Evolutionary conservation across 1,139 yeast genomes (phyloP), one percentile per base, ranked within the genome.

Genomic region (Pichia sp.): DNA sequence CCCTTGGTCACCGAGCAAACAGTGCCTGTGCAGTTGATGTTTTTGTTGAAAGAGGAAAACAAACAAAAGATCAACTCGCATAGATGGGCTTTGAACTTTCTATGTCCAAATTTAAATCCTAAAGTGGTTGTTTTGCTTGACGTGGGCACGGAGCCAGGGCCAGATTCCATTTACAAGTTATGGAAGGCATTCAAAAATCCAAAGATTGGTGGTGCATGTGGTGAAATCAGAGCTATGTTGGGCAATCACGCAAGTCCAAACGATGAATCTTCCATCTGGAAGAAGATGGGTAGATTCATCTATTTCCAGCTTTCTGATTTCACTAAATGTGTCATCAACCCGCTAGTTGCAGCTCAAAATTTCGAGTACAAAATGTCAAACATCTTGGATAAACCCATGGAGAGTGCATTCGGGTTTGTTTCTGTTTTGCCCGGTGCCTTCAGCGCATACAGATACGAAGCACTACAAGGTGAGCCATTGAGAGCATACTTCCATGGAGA

Each of bases 401-500:
- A 87, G 67, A 81, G 88, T 36, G 87, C 84, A 0, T 87, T 86
- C 69, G 95, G 95, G 1, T 87, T 86, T 66, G 87, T 87, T 63
- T 75, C 88, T 1, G 95, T 87, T 61, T 77, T 87, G 56, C 95
- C 95, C 0, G 95, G 95, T 61, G 95, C 95, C 0, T 87, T 87
- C 64, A 82, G 89, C n/a, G 95, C 95, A 0, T 87, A 87, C 68
- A 70, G 95, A 57, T 87, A 83, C 64, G 81, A 75, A 49, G 95
- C 95, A 0, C 70, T 87, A 53, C 80, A 80, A 61, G 86, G 87
- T 64, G 93, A 89, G 0, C 95, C 95, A 2, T 74, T 87, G 55
- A 87, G 81, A 59, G 85, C 87, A 62, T 87, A 87, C 67, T 87
- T 87, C 73, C 85, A 86, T 67, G 95, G 95, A 50, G 95, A 87